Evolutionary conservation across 164 flowering plant species (phyloP), one percentile per base, ranked within the genome.

Genomic region (Liquidambar formosana): DNA sequence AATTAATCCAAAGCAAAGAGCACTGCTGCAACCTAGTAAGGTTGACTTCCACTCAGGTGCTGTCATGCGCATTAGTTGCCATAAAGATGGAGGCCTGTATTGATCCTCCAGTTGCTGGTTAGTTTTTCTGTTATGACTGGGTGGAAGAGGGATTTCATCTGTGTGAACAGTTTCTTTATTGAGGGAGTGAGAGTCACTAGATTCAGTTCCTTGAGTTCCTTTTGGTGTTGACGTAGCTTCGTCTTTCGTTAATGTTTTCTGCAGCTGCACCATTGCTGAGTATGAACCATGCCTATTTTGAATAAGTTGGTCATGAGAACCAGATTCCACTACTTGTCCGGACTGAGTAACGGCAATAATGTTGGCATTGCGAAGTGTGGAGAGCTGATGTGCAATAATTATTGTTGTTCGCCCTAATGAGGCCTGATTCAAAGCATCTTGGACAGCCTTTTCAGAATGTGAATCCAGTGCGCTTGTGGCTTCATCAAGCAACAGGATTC

Each of bases 401-500:
- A 78, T 18, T 2, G 81, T 75, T 15, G 76, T 78, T 22, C 79
- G 10, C 18, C 81, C 81, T 6, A 56, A 25, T 13, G 64, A 49
- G 22, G 68, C 68, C 18, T 51, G 68, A 49, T 75, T n/a, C 8
- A 78, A 13, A 21, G 81, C 73, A 25, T 70, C 72, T 12, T 75
- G 79, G 18, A 75, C 74, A 25, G 19, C 25, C 10, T 52, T 71
- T 33, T 75, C 78, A 26, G 81, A 74, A 0, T 38, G 61, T 10
- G 78, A n/a, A 25, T 74, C 80, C 10, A 77, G 38, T 12, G 77
- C 69, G 23, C 77, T 73, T 3, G 80, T 77, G 38, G 75, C 77
- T 59, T 73, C 80, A 59, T 73, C 77, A 14, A 74, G 72, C 9
- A 77, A 69, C 16, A 74, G 57, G 49, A 74, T 74, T 12, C 19